Conservation (phyloP, 305 asterid genomes). For the Solanum hybrid region DNA sequence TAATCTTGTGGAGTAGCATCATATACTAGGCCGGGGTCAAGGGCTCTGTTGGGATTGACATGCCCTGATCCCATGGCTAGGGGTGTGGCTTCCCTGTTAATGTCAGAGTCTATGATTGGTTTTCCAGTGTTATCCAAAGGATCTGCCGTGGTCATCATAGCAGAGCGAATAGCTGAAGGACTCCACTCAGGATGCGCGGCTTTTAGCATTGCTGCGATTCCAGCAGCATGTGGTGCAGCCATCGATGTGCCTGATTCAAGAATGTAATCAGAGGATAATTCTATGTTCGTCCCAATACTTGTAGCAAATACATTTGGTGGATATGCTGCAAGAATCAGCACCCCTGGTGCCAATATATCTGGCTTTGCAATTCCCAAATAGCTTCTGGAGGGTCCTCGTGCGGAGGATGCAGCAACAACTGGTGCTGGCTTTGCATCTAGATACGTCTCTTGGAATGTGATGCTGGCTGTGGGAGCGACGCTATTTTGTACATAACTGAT, state of each 20-base stretch:
- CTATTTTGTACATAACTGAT: background rate
- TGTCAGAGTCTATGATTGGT: constrained; percentile 7
- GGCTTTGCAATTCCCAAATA: background rate
- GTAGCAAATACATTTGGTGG: background rate
- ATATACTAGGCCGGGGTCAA: constrained; percentile 18
- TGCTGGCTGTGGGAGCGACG: background rate
- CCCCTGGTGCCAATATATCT: constrained; percentile 5
- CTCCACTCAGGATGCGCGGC: constrained; percentile 15
- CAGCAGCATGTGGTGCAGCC: constrained; percentile 18
- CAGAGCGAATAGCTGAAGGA: constrained; percentile 16
- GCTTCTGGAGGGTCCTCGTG: constrained; percentile 2
- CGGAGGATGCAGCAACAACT: background rate
- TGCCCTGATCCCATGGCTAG: constrained; percentile 19
- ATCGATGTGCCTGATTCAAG: constrained; percentile 12
- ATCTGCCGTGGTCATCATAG: constrained; percentile 12
- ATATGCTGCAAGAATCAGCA: constrained; percentile 6
- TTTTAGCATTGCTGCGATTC: constrained; percentile 18
- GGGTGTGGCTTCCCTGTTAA: constrained; percentile 6
- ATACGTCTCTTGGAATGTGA: constrained; percentile 1
- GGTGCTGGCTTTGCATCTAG: constrained; percentile 10
- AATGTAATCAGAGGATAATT: background rate
- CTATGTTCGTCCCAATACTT: background rate
- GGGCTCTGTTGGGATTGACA: constrained; percentile 12
- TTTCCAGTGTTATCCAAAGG: constrained; percentile 4
- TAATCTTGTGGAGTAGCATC: constrained; percentile 16